Evolutionary conservation across 2,329 filamentous ascomycete genomes (phyloP), one percentile per base, ranked within the genome.

Genomic region (Fusarium solani-melongenae): DNA sequence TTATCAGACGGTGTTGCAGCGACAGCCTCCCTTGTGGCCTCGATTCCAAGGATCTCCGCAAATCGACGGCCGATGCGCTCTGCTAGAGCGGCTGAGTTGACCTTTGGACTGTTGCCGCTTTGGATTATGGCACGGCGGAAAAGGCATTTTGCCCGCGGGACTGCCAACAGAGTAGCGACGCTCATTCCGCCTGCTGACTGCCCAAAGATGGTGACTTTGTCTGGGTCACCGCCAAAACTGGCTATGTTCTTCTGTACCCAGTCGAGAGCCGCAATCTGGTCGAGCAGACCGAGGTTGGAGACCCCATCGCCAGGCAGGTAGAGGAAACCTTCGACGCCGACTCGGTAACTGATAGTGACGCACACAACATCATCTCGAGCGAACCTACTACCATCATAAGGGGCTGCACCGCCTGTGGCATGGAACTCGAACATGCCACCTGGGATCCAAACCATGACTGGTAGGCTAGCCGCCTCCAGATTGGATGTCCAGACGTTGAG

Each of bases 401-500:
- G 44, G 2, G 44, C 44, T 17, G 44, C 17, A 49, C 22, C 20
- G 24, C 44, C 44, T 49, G 44, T 49, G 4, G 24, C 22, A 29
- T 29, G 44, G 24, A 49, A 24, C 14, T 39, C 38, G 24, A 67
- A 67, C 15, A 51, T 39, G 17, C 64, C 64, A n/a, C 64, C 64
- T 14, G 49, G 62, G n/a, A 63, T 67, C 64, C 59, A 67, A 5
- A 67, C 49, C 22, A 41, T 57, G 17, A 67, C 59, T 41, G 5
- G 59, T 51, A 5, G 56, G 14, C 14, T 49, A 46, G 31, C 46
- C 56, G 15, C 46, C 55, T 7, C 36, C 29, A 9, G 56, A 24
- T 49, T 10, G 8, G 64, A 49, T 4, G 58, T 66, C 64, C 64
- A 66, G 10, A 66, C 24, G 24, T 66, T 66, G 15, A 66, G 17